Evolutionary conservation across 2,329 filamentous ascomycete genomes (phyloP), one percentile per base, ranked within the genome.

Genomic region (Exophiala viscosa): DNA sequence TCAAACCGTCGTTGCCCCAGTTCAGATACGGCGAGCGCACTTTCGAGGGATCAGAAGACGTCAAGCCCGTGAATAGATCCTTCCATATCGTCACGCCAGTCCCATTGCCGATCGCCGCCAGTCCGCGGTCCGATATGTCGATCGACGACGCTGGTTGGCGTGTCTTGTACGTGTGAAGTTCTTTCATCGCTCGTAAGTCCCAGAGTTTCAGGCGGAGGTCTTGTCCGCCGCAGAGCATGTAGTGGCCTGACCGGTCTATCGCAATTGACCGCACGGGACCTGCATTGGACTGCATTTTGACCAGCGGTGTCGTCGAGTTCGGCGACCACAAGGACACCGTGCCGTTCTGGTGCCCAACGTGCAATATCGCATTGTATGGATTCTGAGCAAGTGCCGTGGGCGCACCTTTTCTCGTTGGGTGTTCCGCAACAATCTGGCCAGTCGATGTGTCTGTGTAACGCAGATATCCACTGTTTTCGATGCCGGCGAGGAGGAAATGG

Each of bases 401-500:
- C 3, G 87, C 84, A 23, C 93, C 93, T 56, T 91, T 80, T 67
- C 87, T 86, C 9, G 92, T 97, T 23, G 88, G 83, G 50, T 93
- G 80, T 69, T 97, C 91, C 63, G 85, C 83, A 13, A 97, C 86
- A 58, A 95, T 80, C 66, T 95, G 85, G 36, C 93, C 93, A 5
- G 91, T 99, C 3, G 90, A 95, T 17, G 90, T 90, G 69, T 99
- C 93, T 67, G 93, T 93, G 68, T 96, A 99, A 72, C 93, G 91
- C 50, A 99, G 76, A 63, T 87, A 88, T 35, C 92, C 92, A 41
- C 85, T 84, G 62, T 88, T 85, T 55, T 89, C 89, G 81, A 83
- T 57, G 2, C 52, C 54, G 32, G 88, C 88, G 44, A 99, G 79
- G 38, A 99, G 82, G 69, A 95, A 99, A 69, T 99, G 93, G 67